Evolutionary conservation across 139 green algal genomes (phyloP).

Genomic region (Chlorella vulgaris): DNA sequence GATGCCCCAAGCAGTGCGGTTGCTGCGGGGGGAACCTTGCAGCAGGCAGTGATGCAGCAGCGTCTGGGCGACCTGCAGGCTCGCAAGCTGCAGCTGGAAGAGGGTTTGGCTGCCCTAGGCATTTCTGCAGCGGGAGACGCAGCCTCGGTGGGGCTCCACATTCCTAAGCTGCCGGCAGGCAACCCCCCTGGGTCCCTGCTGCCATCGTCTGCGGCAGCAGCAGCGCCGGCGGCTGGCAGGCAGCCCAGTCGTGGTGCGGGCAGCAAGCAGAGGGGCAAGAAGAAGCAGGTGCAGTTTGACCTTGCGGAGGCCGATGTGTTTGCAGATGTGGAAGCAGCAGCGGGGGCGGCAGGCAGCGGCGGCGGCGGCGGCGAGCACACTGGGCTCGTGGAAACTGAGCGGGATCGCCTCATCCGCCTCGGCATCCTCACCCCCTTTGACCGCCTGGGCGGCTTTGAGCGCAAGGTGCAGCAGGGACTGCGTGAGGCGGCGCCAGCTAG

Average conservation of each 20-base stretch:
- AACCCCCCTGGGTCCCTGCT: background rate
- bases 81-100: conserved; percentile 31
- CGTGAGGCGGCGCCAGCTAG: background rate
- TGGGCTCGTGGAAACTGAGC: conserved; percentile 80
- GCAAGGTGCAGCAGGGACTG: conserved; percentile 41
- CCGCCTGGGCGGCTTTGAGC: conserved; percentile 78
- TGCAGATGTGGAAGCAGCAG: conserved; percentile 1
- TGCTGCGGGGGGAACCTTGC: conserved; percentile 5
- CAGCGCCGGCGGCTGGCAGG: background rate
- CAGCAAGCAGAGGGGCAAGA: conserved; percentile 11
- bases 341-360: background rate
- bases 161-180: background rate
- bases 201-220: background rate
- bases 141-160: background rate
- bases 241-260: background rate
- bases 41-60: conserved; percentile 48
- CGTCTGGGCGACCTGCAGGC: conserved; percentile 43
- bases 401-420: conserved; percentile 82
- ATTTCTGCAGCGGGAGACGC: background rate
- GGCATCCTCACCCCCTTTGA: conserved; percentile 91
- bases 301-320: conserved; percentile 50
- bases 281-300: conserved; percentile 31
- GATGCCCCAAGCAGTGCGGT: background rate
- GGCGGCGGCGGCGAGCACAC: background rate
- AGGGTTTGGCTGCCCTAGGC: background rate